Conservation (phyloP, 2,329 filamentous ascomycete species). For the Pyricularia grisea region DNA sequence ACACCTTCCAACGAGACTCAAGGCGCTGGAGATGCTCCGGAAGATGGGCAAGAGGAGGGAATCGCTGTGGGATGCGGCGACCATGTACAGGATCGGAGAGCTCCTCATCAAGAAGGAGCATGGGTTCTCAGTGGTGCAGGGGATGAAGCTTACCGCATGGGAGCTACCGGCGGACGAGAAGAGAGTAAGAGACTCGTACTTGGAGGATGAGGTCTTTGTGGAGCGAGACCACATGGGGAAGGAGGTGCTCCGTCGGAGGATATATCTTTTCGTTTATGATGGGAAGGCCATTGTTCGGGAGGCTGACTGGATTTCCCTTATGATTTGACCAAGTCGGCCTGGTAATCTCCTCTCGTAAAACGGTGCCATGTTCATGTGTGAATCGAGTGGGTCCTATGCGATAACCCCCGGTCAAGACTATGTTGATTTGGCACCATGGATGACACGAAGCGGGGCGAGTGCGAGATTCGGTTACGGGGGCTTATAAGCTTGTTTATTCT, state of each 20-base stretch:
- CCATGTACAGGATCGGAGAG: background rate
- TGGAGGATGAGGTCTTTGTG: background rate
- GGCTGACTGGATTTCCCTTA: background rate
- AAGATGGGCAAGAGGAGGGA: background rate
- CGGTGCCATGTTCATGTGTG: background rate
- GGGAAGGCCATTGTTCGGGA: background rate
- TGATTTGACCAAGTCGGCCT: background rate
- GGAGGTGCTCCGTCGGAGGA: background rate
- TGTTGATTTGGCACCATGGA: background rate
- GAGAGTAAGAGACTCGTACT: background rate
- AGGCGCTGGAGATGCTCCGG: constrained; percentile 25
- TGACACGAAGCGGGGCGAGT: background rate
- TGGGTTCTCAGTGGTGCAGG: background rate
- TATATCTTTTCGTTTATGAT: background rate
- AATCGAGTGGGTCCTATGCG: background rate
- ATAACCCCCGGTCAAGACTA: background rate
- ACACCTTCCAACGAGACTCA: constrained; percentile 28
- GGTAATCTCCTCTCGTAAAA: background rate
- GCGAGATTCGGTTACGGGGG: background rate
- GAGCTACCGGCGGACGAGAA: background rate
- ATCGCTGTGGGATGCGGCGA: background rate
- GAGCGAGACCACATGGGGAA: background rate
- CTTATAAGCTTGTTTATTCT: background rate
- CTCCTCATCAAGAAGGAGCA: background rate
- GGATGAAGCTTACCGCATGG: background rate